These are phyloP conservation scores for Endoconidiophora laricicola DNA, from an alignment of 2,329 filamentous ascomycete genomes.

Conservation along the genomic window DNA sequence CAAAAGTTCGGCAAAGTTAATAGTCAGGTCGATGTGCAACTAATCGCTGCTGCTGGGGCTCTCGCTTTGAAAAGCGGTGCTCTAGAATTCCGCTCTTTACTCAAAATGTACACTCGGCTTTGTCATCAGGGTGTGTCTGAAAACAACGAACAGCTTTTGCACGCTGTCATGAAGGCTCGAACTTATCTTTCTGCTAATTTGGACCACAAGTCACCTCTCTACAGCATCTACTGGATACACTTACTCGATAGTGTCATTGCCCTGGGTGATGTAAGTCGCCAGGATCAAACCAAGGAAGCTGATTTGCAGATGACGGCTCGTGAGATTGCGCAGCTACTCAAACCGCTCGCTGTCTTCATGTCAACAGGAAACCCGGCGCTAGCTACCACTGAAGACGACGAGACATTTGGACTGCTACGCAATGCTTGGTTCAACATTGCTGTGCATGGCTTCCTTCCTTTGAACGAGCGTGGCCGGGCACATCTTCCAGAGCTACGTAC, in stretches of 20 bases:
- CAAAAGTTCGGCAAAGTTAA: conserved; percentile 86
- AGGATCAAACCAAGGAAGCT: conserved; percentile 53
- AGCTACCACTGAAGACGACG: conserved; percentile 36
- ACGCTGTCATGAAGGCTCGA: conserved; percentile 64
- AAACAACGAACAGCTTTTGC: conserved; percentile 47
- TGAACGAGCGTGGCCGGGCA: conserved; percentile 54
- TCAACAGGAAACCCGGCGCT: conserved; percentile 44
- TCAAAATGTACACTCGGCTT: conserved; percentile 68
- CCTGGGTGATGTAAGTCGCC: conserved; percentile 69
- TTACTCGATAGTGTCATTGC: conserved; percentile 77
- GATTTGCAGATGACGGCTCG: conserved; percentile 70
- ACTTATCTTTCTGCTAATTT: conserved; percentile 58
- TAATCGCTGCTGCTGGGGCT: conserved; percentile 66
- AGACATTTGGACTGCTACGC: conserved; percentile 56
- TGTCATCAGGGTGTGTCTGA: conserved; percentile 57
- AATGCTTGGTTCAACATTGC: conserved; percentile 98
- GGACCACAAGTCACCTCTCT: conserved; percentile 53
- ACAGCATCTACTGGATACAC: conserved; percentile 68
- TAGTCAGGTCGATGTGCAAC: conserved; percentile 61
- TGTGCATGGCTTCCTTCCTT: conserved; percentile 72
- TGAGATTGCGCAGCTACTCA: conserved; percentile 76
- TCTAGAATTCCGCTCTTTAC: conserved; percentile 67
- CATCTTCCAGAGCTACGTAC: conserved; percentile 63
- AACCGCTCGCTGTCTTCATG: conserved; percentile 74
- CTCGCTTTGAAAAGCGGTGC: conserved; percentile 63